Evolutionary conservation across 192 early-diverging fungal species (phyloP), one percentile per base, ranked within the genome.

Genomic region (Chytriomyces confervae): DNA sequence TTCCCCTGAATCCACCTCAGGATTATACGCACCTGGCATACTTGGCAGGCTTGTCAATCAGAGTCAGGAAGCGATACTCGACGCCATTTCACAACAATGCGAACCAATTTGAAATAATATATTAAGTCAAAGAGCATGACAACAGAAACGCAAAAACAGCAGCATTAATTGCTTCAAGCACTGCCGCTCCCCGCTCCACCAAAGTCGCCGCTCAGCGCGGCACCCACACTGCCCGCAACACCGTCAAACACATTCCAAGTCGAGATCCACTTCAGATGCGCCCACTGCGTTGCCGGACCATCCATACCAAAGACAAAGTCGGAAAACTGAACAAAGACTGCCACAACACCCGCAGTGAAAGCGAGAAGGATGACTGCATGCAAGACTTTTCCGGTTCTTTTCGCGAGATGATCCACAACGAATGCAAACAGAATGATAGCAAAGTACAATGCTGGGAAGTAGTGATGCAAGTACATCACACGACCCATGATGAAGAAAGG

Each of bases 401-500:
- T 79, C 36, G 50, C 49, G 47, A 91, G 69, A 70, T 96, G 94
- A 78, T 99, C 96, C 20, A 94, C 61, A 20, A 94, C 44, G 77
- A 89, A 93, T 6, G 90, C 91, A 13, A 92, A 84, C 69, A 92
- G 82, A 60, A 98, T 89, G 76, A 97, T 92, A 10, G 92, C 89
- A 88, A 97, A 99, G 81, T 98, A 97, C 29, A 97, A 78, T 0
- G 95, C 95, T 0, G 97, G 96, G 86, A 97, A 97, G 80, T 98
- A 98, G 83, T 98, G 97, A 78, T 99, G 97, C 47, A 97, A 81
- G 74, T 98, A 99, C 1, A 92, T 95, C 36, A 98, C 95, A 29
- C 97, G 92, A n/a, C 96, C 96, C 95, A 99, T 98, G 64, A 97
- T 89, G 76, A 84, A 97, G 86, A 97, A 98, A 16, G 96, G 96